Percentiles rank a stretch among this genome's conserved stretches.
phyloP scores from a whole-genome alignment of 495 filamentous ascomycete genomes.

The Amphirosellinia nigrospora region DNA sequence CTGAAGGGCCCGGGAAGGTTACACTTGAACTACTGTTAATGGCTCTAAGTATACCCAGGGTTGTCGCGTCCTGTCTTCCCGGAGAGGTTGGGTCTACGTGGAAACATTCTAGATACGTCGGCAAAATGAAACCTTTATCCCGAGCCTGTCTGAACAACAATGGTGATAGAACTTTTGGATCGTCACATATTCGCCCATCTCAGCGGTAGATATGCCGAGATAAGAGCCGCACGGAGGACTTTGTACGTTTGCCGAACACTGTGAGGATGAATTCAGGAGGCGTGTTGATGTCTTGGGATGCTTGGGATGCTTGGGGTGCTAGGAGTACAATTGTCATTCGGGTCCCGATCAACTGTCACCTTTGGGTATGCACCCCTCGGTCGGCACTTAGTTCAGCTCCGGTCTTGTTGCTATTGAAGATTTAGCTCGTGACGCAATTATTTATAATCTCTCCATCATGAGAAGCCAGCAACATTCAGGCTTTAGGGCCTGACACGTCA shows the following conservation, averaged over 20 bases:
- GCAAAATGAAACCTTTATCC: background rate
- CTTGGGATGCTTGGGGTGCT: too few species aligned
- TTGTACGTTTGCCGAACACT: background rate
- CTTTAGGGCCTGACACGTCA: background rate
- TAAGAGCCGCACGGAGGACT: background rate
- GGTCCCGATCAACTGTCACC: background rate
- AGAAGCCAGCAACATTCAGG: background rate
- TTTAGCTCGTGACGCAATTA: background rate
- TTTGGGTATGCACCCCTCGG: conserved; percentile 23
- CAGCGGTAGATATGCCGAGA: background rate
- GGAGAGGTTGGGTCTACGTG: background rate
- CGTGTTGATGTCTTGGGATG: background rate
- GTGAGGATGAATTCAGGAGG: background rate
- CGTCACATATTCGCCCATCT: background rate
- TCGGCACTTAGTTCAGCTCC: conserved; percentile 18
- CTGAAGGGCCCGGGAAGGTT: background rate
- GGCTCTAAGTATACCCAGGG: background rate
- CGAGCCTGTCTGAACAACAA: background rate
- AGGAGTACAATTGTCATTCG: background rate
- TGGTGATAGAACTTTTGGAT: background rate
- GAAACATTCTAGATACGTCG: background rate
- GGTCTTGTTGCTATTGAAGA: background rate
- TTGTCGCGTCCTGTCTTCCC: background rate
- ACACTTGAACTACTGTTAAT: background rate
- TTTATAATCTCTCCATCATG: background rate